These are phyloP conservation scores for Euphorbia pulcherrima DNA, from an alignment of 345 rosid genomes.

Conservation along the genomic window DNA sequence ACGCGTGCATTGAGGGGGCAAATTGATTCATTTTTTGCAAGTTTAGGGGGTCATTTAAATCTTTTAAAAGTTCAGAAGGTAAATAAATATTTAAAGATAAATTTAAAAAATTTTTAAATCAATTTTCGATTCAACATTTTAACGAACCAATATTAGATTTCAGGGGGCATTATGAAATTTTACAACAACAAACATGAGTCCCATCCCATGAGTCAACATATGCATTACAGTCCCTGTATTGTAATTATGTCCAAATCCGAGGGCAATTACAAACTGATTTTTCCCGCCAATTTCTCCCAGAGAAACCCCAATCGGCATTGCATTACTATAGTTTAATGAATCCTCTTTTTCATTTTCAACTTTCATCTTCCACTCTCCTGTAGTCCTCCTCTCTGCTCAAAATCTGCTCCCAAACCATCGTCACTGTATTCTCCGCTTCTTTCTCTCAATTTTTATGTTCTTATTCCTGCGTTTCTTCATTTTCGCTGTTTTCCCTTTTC, in stretches of 20 bases:
- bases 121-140: too few species aligned
- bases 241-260: background rate
- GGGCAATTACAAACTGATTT: background rate
- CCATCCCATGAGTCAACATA: too few species aligned
- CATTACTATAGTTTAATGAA: background rate
- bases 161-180: too few species aligned
- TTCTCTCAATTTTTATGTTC: background rate
- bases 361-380: background rate
- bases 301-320: background rate
- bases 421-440: background rate
- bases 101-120: too few species aligned
- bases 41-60: too few species aligned
- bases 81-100: too few species aligned
- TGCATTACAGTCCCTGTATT: background rate
- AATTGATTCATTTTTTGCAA: too few species aligned
- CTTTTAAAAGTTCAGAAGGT: too few species aligned
- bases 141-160: too few species aligned
- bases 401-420: too few species aligned
- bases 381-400: background rate
- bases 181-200: too few species aligned
- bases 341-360: background rate
- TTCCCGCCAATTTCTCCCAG: conserved; percentile 1
- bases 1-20: too few species aligned
- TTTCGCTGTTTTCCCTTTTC: background rate
- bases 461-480: background rate